Conservation (phyloP, 257 asterid species). For the Solanum medicagineum region DNA sequence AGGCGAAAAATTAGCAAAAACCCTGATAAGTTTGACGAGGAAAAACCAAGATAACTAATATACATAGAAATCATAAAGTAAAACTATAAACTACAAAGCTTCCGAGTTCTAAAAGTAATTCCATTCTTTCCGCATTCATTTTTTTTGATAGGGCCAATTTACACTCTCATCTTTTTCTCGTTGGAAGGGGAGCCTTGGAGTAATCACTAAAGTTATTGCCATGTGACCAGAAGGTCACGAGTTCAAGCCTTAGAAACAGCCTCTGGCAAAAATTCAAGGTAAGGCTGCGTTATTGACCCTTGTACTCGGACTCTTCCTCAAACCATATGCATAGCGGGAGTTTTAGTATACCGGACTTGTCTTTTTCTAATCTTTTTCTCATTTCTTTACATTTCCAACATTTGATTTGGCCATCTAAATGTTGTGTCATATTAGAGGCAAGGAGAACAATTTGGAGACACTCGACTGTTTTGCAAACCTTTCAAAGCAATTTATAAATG, state of each 20-base stretch:
- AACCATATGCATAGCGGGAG: too few relatives aligned
- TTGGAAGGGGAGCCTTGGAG: background rate
- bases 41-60: conserved; percentile 15
- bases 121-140: conserved; percentile 6
- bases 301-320: too few relatives aligned
- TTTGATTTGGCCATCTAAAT: background rate
- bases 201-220: too few relatives aligned
- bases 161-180: background rate
- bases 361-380: background rate
- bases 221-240: too few relatives aligned
- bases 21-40: background rate
- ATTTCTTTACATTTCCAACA: background rate
- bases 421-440: background rate
- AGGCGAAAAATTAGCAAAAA: conserved; percentile 7
- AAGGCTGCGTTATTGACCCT: too few relatives aligned
- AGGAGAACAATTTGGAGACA: background rate
- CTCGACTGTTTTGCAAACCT: background rate
- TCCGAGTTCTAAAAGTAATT: conserved; percentile 4
- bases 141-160: background rate
- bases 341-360: too few relatives aligned
- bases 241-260: too few relatives aligned
- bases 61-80: background rate
- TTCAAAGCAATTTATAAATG: background rate
- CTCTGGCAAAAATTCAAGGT: too few relatives aligned
- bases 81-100: conserved; percentile 14